Base-by-base conservation (phyloP, 441 rosid species). In the Erysimum pusillum region DNA sequence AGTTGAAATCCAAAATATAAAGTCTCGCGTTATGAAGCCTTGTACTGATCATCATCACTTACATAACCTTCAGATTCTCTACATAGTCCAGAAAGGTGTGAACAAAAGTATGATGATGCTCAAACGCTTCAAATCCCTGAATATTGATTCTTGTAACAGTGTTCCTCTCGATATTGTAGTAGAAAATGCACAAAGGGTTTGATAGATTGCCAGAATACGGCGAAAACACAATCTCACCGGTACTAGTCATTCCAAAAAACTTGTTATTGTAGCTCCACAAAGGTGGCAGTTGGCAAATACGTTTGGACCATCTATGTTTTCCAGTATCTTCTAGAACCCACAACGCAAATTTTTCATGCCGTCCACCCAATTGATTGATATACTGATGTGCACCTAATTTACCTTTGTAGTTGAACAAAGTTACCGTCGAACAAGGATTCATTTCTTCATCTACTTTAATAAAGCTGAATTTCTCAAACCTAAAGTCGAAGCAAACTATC, bases 401-500 rank as follows among this genome's bases (percentile, higher is more conserved):
- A 49, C 45, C 70, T n/a, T 66, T 34, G 58, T 20, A 22, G 45
- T 34, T 66, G 70, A 48, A 15, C 70, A 48, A 32, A 6, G 11
- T 5, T 42, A 34, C 6, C 36, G 36, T 6, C 36, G 3, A 25
- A 25, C 6, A 32, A 32, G 35, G 5, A 32, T 32, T 32, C 14
- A 45, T 42, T 8, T 28, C 28, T 44, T 4, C 0, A 11, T 62
- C 17, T 4, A 3, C 1, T 11, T 62, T 42, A 28, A 63, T 20
- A 44, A 63, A 4, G 9, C 67, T 9, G 20, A 44, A 63, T 15
- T 63, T 25, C 6, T 66, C 70, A 11, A 9, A 66, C 13, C 2
- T 66, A 35, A 48, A 36, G 32, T 66, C 58, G 44, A 66, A 66
- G 32, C 45, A 34, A 49, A 49, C 59, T 48, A 71, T 35, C 31